These are phyloP conservation scores for Pestalotiopsis fici DNA, from an alignment of 2,329 filamentous ascomycete species.

Conservation along the genomic window DNA sequence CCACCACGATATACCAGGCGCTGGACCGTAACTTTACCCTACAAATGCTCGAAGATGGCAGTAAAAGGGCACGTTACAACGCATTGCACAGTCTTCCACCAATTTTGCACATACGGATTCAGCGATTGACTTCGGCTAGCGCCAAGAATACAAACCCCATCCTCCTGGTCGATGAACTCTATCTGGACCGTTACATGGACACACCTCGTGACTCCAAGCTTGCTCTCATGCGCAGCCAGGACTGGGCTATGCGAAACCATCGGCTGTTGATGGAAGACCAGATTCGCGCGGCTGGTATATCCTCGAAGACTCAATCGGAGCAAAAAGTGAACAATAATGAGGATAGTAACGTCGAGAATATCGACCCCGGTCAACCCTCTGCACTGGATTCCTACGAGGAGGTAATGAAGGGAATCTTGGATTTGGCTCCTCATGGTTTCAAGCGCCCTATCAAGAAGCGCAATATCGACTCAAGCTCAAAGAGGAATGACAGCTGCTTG, in stretches of 20 bases:
- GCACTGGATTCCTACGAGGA: not conserved
- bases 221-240: constrained; percentile 64
- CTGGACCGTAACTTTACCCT: constrained; percentile 84
- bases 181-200: constrained; percentile 86
- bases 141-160: constrained; percentile 79
- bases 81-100: constrained; percentile 79
- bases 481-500: not conserved
- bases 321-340: not conserved
- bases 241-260: constrained; percentile 73
- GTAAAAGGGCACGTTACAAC: constrained; percentile 59
- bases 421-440: not conserved
- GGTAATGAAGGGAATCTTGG: not conserved
- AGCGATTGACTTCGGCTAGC: constrained; percentile 67
- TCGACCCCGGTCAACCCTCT: not conserved
- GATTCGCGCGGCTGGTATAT: not conserved
- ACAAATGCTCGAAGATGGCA: constrained; percentile 63
- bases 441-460: not conserved
- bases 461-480: not conserved
- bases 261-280: constrained; percentile 37
- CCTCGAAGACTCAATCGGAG: not conserved
- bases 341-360: not conserved
- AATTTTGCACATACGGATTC: constrained; percentile 85
- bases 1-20: constrained; percentile 74
- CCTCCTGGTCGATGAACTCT: constrained; percentile 77
- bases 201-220: constrained; percentile 60